These are phyloP conservation scores for Fagopyrum esculentum DNA, from an alignment of 148 eudicot species.

Conservation along the genomic window DNA sequence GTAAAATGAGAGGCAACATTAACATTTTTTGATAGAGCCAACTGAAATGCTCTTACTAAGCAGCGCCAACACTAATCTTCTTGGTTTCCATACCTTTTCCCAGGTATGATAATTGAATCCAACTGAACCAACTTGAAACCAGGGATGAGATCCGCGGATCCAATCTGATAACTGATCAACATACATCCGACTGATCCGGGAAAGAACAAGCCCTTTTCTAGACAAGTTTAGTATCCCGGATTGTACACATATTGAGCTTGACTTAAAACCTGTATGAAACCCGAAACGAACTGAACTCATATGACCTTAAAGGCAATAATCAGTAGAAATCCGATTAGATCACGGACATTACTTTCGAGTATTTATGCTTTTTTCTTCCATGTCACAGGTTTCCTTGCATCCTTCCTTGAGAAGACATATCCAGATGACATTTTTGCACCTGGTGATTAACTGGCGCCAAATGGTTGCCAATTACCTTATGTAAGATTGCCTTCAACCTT, in stretches of 20 bases:
- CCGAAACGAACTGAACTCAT: neutral
- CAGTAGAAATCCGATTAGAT: neutral
- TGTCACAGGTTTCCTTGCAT: neutral
- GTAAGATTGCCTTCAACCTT: neutral
- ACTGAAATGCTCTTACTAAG: neutral
- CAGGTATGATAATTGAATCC: neutral
- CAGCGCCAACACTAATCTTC: neutral
- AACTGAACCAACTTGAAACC: too few relatives aligned
- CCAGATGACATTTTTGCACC: neutral
- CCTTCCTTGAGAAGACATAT: neutral
- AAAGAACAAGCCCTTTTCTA: too few relatives aligned
- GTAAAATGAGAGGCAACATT: constrained; percentile 38
- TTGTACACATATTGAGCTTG: too few relatives aligned
- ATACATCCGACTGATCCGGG: too few relatives aligned
- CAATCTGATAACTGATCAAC: too few relatives aligned
- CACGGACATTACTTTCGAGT: neutral
- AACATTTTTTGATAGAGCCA: constrained; percentile 34
- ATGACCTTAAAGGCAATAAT: neutral
- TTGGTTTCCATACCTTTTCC: neutral
- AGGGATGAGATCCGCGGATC: too few relatives aligned
- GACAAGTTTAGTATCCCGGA: too few relatives aligned
- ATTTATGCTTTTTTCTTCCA: neutral
- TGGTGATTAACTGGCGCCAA: neutral
- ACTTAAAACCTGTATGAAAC: too few relatives aligned
- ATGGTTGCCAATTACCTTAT: neutral